Evolutionary conservation across 495 filamentous ascomycete species (phyloP), one percentile per base, ranked within the genome.

Genomic region (Annulohypoxylon bovei): DNA sequence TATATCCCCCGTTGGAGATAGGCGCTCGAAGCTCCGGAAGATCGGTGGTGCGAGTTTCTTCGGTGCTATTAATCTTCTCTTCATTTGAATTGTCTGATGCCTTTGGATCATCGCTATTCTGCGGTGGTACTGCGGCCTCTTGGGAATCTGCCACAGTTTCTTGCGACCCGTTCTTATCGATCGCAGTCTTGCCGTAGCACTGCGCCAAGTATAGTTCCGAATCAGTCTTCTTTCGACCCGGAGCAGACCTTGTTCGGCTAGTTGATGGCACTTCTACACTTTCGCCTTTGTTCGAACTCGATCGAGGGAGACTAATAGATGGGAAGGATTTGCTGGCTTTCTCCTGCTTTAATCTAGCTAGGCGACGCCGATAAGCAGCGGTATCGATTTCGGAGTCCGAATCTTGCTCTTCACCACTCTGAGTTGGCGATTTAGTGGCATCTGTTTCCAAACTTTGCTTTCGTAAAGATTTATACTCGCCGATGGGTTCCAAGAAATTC

Each of bases 211-310:
- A 68, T 9, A 64, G 57, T 12, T 78, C 69, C 22, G 76, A 67
- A 22, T 61, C n/a, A 4, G 42, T 70, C 37, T 9, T 57, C 18
- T 33, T 53, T 16, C 46, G 35, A 11, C 25, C 9, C 22, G 56
- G 76, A 4, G 69, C 20, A 14, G 46, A 22, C 56, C 65, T 75
- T 44, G 72, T 71, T 20, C 75, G 75, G 23, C 67, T 81, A 4
- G 79, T 81, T 4, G 80, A 78, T 20, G 82, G 81, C 0, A 83
- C 78, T 47, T 81, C 81, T 14, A 81, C 69, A 35, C 74, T 72
- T 6, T 75, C 49, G 16, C 55, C 70, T 27, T 73, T 64, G 23
- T 73, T 70, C 7, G 40, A 18, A 50, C 28, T 61, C n/a, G 73
- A 59, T n/a, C 63, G 76, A 14, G 75, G 62, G n/a, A 84, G 57